phyloP scores from a whole-genome alignment of 371 early-diverging fungal species.

The Amoeboradix gromovi region DNA sequence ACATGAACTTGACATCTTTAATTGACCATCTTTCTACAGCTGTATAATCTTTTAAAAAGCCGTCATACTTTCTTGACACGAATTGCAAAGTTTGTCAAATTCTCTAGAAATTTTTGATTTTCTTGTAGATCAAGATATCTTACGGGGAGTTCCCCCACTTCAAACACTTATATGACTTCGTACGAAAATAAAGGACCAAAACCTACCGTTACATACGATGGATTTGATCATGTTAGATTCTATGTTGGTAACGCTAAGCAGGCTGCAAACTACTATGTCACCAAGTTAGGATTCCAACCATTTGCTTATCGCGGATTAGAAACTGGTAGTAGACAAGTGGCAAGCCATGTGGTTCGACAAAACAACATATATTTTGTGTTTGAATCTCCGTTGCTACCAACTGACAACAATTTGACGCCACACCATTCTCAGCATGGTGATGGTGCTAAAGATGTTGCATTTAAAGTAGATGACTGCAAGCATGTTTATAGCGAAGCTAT shows the following conservation, averaged over 20 bases:
- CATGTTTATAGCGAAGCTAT: conserved; percentile 27
- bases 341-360: conserved; percentile 53
- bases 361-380: conserved; percentile 54
- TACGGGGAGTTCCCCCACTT: too few species aligned
- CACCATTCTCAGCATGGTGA: conserved; percentile 62
- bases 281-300: conserved; percentile 63
- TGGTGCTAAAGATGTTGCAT: conserved; percentile 76
- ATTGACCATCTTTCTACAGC: too few species aligned
- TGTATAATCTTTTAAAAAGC: too few species aligned
- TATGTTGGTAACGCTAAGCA: conserved; percentile 79
- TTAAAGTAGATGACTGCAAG: conserved; percentile 55
- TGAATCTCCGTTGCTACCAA: conserved; percentile 65
- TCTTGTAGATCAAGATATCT: too few species aligned
- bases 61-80: too few species aligned
- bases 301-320: conserved; percentile 79
- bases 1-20: too few species aligned
- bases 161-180: conserved; percentile 2
- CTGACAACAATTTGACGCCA: conserved; percentile 16
- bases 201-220: conserved; percentile 15
- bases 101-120: too few species aligned
- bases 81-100: too few species aligned
- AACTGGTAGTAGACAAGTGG: conserved; percentile 60
- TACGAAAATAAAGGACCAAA: conserved; percentile 7
- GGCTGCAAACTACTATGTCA: conserved; percentile 65
- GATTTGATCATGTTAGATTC: conserved; percentile 44